Conservation (phyloP, 345 rosid species). For the Boechera divaricarpa region DNA sequence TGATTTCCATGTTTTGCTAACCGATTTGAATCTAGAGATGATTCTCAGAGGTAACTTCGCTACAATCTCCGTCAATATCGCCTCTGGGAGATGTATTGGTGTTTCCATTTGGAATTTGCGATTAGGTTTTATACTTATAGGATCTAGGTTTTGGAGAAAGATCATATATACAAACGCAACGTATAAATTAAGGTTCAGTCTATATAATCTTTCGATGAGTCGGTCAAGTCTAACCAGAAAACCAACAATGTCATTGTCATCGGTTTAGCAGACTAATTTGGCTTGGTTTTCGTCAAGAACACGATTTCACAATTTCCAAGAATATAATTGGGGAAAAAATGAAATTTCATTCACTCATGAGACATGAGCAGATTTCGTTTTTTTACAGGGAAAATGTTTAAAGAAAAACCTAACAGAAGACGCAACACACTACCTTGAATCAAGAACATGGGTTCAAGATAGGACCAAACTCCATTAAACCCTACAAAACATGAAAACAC, state of each 20-base stretch:
- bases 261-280: too few species aligned
- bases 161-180: not conserved
- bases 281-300: too few species aligned
- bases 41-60: not conserved
- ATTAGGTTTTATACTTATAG: not conserved
- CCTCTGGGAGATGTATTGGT: not conserved
- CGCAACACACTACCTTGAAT: slow-evolving; percentile 25
- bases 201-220: not conserved
- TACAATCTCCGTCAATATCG: not conserved
- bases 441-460: slow-evolving; percentile 14
- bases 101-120: not conserved
- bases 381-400: slow-evolving; percentile 33
- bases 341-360: slow-evolving; percentile 40
- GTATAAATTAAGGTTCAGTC: too few species aligned
- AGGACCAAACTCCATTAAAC: slow-evolving; percentile 22
- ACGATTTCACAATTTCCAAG: too few species aligned
- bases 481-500: slow-evolving; percentile 21
- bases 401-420: slow-evolving; percentile 8
- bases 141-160: not conserved
- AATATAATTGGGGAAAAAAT: not conserved
- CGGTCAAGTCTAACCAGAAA: not conserved
- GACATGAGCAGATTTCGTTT: slow-evolving; percentile 44
- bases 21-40: slow-evolving; percentile 12
- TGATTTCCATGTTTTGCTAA: not conserved
- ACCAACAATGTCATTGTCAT: too few species aligned